These are phyloP conservation scores for Cladosporium sp. DNA, from an alignment of 2,329 filamentous ascomycete species.

Conservation along the genomic window DNA sequence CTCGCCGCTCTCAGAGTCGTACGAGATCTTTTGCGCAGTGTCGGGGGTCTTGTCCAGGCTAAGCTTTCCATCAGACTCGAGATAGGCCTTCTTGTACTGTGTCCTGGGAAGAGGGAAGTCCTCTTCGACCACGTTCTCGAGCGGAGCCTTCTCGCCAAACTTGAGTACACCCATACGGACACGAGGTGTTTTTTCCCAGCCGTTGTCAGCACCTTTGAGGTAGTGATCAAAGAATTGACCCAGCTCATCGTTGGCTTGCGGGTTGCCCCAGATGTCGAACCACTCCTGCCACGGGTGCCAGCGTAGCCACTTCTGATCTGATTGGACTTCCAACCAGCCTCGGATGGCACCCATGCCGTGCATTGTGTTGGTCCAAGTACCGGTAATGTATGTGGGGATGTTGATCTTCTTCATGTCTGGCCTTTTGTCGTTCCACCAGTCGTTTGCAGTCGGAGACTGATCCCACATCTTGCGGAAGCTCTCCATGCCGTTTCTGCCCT, in stretches of 20 bases:
- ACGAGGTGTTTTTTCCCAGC: constrained; percentile 47
- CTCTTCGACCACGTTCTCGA: constrained; percentile 20
- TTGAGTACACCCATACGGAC: constrained; percentile 44
- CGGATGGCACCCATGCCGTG: constrained; percentile 26
- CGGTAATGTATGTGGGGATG: constrained; percentile 22
- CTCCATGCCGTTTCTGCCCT: constrained; percentile 20
- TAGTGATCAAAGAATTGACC: constrained; percentile 40
- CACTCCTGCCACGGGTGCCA: constrained; percentile 45
- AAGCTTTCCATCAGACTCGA: neutral
- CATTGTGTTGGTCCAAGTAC: constrained; percentile 17
- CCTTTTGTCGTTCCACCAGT: constrained; percentile 22
- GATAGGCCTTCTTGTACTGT: constrained; percentile 16
- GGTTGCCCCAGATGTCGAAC: constrained; percentile 43
- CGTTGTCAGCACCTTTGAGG: constrained; percentile 45
- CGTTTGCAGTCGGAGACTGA: constrained; percentile 12
- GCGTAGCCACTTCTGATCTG: constrained; percentile 45
- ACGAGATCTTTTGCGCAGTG: neutral
- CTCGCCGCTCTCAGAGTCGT: constrained; percentile 23
- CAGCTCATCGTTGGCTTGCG: constrained; percentile 39
- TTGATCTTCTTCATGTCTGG: constrained; percentile 21
- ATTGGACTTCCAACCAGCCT: constrained; percentile 40
- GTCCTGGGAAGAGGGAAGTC: constrained; percentile 20
- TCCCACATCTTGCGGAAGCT: constrained; percentile 21
- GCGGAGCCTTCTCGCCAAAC: constrained; percentile 36
- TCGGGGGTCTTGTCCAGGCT: neutral